Conservation (phyloP, 306 rosid genomes). For the Canavalia gladiata region DNA sequence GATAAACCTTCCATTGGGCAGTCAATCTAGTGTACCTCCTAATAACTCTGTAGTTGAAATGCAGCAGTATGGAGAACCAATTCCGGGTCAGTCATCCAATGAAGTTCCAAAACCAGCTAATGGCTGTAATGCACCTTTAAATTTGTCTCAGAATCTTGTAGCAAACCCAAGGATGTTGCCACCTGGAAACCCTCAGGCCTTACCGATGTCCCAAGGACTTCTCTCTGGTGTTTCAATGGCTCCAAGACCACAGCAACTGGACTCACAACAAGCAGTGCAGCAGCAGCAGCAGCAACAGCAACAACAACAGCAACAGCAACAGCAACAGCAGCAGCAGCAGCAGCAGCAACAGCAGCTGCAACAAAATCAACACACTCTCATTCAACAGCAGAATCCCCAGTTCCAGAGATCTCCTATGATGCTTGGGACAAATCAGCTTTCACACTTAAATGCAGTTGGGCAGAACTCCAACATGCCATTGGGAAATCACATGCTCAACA, state of each 20-base stretch:
- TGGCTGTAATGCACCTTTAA: conserved; percentile 64
- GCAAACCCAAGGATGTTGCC: conserved; percentile 86
- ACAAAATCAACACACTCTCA: conserved; percentile 74
- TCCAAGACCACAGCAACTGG: conserved; percentile 75
- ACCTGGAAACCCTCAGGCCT: conserved; percentile 85
- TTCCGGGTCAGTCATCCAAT: conserved; percentile 67
- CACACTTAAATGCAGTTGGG: conserved; percentile 74
- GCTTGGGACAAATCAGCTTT: conserved; percentile 73
- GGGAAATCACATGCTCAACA: conserved; percentile 74
- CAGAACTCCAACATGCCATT: conserved; percentile 78
- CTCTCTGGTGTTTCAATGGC: conserved; percentile 77
- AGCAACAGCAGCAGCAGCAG: conserved; percentile 62
- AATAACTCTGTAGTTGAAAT: conserved; percentile 67
- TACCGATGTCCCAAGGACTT: conserved; percentile 93
- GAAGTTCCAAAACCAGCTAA: conserved; percentile 69
- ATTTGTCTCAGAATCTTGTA: conserved; percentile 72
- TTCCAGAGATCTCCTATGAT: conserved; percentile 81
- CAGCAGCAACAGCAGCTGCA: conserved; percentile 61
- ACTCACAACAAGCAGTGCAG: conserved; percentile 69
- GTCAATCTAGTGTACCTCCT: conserved; percentile 66
- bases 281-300: conserved; percentile 71
- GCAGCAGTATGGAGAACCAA: conserved; percentile 80
- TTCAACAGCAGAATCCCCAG: conserved; percentile 82
- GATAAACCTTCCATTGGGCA: conserved; percentile 57
- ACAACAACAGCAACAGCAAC: conserved; percentile 66